Evolutionary conservation across 2,329 filamentous ascomycete genomes (phyloP).

Genomic region (Talaromyces pinophilus): DNA sequence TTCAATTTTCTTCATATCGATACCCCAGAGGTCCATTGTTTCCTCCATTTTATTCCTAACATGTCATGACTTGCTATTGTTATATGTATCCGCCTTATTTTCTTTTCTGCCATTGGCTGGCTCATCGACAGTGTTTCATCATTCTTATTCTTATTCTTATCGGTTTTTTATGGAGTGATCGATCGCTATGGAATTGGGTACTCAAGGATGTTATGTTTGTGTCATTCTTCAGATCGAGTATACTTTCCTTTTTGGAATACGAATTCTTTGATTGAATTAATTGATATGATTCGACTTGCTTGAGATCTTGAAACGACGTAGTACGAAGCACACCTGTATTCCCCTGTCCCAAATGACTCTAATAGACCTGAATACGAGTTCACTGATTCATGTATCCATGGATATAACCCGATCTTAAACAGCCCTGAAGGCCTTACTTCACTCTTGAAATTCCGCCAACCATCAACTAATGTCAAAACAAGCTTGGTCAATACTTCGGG

Average conservation of each 20-base stretch:
- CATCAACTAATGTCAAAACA: not conserved
- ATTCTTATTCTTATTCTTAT: not conserved
- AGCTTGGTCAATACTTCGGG: not conserved
- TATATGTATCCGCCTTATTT: not conserved
- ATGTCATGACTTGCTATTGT: slow-evolving; percentile 10
- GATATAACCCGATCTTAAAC: not conserved
- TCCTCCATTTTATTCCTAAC: slow-evolving; percentile 12
- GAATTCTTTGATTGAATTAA: not conserved
- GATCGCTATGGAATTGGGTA: not conserved
- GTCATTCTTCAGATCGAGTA: not conserved
- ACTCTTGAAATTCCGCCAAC: not conserved
- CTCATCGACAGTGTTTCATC: not conserved
- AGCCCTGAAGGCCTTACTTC: not conserved
- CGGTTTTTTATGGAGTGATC: not conserved
- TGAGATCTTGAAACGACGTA: not conserved
- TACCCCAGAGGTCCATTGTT: slow-evolving; percentile 18
- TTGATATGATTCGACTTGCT: not conserved
- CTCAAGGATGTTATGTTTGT: not conserved
- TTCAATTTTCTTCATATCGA: slow-evolving; percentile 9
- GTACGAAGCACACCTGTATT: not conserved
- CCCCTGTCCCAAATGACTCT: not conserved
- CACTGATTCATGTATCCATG: not conserved
- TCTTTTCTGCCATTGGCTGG: not conserved
- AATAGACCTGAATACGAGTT: not conserved
- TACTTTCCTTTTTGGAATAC: not conserved